These are phyloP conservation scores for Ogataea pignaliae DNA, from an alignment of 805 yeast species.

Conservation along the genomic window DNA sequence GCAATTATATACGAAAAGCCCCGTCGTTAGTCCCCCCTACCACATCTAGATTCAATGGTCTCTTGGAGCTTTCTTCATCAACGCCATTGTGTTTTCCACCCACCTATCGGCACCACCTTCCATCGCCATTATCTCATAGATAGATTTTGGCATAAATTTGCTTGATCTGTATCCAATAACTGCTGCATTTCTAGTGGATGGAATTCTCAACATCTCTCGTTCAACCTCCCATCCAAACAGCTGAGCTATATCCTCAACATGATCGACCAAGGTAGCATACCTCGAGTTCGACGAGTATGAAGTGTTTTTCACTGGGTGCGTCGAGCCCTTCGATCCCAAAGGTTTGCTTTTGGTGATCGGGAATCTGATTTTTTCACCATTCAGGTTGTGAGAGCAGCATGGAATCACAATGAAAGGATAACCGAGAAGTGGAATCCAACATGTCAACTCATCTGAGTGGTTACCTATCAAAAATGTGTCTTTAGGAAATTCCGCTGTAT, in stretches of 20 bases:
- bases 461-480: constrained; percentile 87
- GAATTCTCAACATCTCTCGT: constrained; percentile 85
- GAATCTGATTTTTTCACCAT: constrained; percentile 71
- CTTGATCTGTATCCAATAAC: constrained; percentile 57
- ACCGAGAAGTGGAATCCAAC: constrained; percentile 89
- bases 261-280: constrained; percentile 83
- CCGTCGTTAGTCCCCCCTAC: no score
- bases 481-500: constrained; percentile 60
- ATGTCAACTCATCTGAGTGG: constrained; percentile 91
- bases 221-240: constrained; percentile 80
- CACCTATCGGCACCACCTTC: constrained; percentile 93
- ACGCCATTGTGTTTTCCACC: constrained; percentile 73
- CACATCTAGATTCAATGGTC: constrained; percentile 39
- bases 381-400: constrained; percentile 86
- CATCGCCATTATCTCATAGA: constrained; percentile 57
- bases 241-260: constrained; percentile 64
- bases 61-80: constrained; percentile 69
- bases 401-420: constrained; percentile 91
- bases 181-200: constrained; percentile 92
- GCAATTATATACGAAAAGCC: no score
- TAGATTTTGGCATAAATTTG: constrained; percentile 27
- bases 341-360: constrained; percentile 35
- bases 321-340: constrained; percentile 8
- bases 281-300: constrained; percentile 48
- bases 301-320: not conserved